Percentiles rank a stretch among this genome's conserved stretches.
These are phyloP conservation scores for Fusarium pseudonygamai DNA, from an alignment of 2,329 filamentous ascomycete genomes.

Conservation along the genomic window DNA sequence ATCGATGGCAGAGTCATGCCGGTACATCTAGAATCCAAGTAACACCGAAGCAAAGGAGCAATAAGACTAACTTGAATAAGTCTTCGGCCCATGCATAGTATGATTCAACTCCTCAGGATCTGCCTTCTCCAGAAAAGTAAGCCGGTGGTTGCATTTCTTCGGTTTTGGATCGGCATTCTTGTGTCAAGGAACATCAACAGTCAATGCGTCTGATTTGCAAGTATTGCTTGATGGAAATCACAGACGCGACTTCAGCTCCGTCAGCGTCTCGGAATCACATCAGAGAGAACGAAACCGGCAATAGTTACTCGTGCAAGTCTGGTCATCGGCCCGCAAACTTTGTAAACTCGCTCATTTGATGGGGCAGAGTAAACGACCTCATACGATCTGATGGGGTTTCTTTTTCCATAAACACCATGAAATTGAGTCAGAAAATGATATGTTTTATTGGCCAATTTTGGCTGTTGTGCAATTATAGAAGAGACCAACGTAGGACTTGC, in stretches of 20 bases:
- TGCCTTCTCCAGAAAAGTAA: background rate
- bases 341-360: background rate
- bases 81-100: background rate
- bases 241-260: background rate
- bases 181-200: background rate
- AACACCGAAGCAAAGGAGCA: slow-evolving; percentile 9
- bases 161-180: background rate
- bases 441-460: background rate
- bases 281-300: background rate
- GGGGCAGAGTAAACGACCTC: slow-evolving; percentile 15
- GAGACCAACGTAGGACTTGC: background rate
- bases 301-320: background rate
- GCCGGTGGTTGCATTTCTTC: background rate
- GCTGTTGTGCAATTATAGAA: background rate
- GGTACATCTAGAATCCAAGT: background rate
- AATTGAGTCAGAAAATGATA: background rate
- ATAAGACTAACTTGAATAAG: background rate
- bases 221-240: slow-evolving; percentile 3
- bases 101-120: background rate
- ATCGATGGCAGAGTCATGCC: slow-evolving; percentile 2
- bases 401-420: background rate
- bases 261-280: background rate
- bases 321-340: slow-evolving; percentile 8
- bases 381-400: slow-evolving; percentile 23
- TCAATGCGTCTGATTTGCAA: background rate